Evolutionary conservation across 192 early-diverging fungal genomes (phyloP).

Genomic region (Entomortierella parvispora): DNA sequence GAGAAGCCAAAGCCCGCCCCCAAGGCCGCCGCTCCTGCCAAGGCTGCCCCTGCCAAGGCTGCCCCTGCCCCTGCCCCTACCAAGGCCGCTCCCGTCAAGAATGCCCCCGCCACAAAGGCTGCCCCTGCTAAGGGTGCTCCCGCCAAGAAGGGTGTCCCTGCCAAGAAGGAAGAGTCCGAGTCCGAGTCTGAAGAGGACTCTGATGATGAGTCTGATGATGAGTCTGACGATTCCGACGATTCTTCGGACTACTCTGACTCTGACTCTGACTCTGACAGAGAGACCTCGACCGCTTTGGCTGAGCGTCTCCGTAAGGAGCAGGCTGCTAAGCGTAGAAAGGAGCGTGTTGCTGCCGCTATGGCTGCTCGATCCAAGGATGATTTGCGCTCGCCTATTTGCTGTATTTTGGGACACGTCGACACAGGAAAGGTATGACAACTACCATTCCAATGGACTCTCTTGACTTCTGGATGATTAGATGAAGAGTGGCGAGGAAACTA

Average conservation of each 20-base stretch:
- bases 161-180: constrained; percentile 53
- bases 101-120: constrained; percentile 22
- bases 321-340: constrained; percentile 77
- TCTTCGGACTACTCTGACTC: constrained; percentile 59
- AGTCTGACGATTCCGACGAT: constrained; percentile 59
- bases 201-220: constrained; percentile 56
- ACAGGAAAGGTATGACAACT: constrained; percentile 72
- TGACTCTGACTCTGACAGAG: constrained; percentile 68
- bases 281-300: constrained; percentile 69
- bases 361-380: constrained; percentile 89
- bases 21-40: constrained; percentile 26
- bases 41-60: constrained; percentile 37
- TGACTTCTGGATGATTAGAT: too few species aligned
- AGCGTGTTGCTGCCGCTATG: constrained; percentile 78
- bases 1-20: constrained; percentile 41
- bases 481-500: too few species aligned
- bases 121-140: constrained; percentile 38
- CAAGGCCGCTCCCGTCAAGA: constrained; percentile 42
- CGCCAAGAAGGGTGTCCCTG: constrained; percentile 35
- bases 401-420: constrained; percentile 99
- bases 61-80: constrained; percentile 35
- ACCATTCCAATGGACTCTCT: too few species aligned
- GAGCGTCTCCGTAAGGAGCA: constrained; percentile 80
- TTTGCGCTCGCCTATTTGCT: constrained; percentile 96
- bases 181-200: constrained; percentile 28